These are phyloP conservation scores for Stellera chamaejasme DNA, from an alignment of 345 rosid species.

Conservation along the genomic window DNA sequence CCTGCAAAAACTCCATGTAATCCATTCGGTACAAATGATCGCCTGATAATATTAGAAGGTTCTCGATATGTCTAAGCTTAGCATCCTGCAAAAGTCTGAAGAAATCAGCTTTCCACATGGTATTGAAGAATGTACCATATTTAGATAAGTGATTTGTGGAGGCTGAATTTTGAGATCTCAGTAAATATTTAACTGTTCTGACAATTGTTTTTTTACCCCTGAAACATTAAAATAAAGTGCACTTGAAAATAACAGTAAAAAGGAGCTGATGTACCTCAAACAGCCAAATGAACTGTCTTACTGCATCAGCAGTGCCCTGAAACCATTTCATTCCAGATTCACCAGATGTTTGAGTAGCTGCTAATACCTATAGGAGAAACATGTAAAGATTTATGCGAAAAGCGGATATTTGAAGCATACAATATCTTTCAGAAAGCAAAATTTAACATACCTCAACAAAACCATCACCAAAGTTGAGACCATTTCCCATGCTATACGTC, in stretches of 20 bases:
- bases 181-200: no score
- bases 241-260: background rate
- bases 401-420: no score
- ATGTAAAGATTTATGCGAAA: conserved; percentile 1
- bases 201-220: no score
- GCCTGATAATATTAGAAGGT: conserved; percentile 73
- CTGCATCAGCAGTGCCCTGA: conserved; percentile 96
- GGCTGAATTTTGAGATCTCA: no score
- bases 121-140: no score
- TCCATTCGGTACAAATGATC: conserved; percentile 95
- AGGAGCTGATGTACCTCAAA: conserved; percentile 49
- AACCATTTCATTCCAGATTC: conserved; percentile 85
- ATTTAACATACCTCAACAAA: conserved; percentile 57
- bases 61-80: conserved; percentile 67
- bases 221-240: background rate
- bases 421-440: no score
- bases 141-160: no score
- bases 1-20: conserved; percentile 86
- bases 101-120: conserved; percentile 5
- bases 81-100: conserved; percentile 45
- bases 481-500: conserved; percentile 59
- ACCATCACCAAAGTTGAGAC: conserved; percentile 66
- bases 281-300: conserved; percentile 74
- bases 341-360: conserved; percentile 89
- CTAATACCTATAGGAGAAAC: conserved; percentile 42